phyloP scores from a whole-genome alignment of 495 filamentous ascomycete species.

The Lentithecium fluviatile region DNA sequence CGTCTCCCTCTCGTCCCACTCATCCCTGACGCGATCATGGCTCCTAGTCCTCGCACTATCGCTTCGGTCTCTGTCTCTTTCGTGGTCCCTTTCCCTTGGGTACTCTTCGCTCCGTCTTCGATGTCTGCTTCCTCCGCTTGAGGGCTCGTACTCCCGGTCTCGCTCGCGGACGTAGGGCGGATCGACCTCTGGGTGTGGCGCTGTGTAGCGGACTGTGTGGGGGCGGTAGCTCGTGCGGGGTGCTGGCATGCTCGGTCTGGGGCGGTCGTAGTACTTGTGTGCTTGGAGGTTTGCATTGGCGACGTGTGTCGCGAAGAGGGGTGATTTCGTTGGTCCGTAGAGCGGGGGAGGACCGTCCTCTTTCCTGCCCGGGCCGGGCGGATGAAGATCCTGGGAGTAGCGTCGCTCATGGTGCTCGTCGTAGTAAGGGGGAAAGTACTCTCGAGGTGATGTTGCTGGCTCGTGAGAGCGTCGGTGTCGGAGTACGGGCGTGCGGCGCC shows the following conservation, averaged over 20 bases:
- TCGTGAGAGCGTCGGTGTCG: slow-evolving; percentile 40
- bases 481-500: slow-evolving; percentile 26
- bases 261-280: slow-evolving; percentile 26
- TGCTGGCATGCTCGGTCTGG: slow-evolving; percentile 8
- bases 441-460: slow-evolving; percentile 37
- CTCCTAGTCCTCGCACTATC: neutral
- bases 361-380: slow-evolving; percentile 2
- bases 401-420: slow-evolving; percentile 9
- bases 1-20: slow-evolving; percentile 3
- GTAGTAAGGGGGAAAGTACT: slow-evolving; percentile 34
- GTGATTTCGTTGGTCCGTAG: slow-evolving; percentile 39
- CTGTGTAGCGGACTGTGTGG: neutral
- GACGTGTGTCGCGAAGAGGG: slow-evolving; percentile 43
- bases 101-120: neutral
- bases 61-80: slow-evolving; percentile 15
- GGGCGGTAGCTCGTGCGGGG: slow-evolving; percentile 7
- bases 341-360: slow-evolving; percentile 14
- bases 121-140: neutral
- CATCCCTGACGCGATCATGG: slow-evolving; percentile 1
- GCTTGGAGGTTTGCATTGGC: slow-evolving; percentile 17
- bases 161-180: slow-evolving; percentile 9
- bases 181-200: neutral
- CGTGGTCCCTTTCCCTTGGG: slow-evolving; percentile 6
- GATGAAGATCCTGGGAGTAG: slow-evolving; percentile 16
- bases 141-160: slow-evolving; percentile 9